These are phyloP conservation scores for Phragmites australis DNA, from an alignment of 176 grass and related monocot species.

Conservation along the genomic window DNA sequence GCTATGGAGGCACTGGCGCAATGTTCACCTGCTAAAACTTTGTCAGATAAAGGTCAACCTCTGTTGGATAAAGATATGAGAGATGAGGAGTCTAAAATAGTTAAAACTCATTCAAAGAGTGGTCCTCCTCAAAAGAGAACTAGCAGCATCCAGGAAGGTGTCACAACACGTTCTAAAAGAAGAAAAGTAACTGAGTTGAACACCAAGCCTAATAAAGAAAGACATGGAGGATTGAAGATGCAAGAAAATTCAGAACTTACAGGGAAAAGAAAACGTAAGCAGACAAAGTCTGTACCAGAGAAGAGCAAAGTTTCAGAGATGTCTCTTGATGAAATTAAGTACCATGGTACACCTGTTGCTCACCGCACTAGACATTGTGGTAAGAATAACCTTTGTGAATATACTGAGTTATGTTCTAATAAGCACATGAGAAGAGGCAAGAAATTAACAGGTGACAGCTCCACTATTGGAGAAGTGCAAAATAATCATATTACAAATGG, in stretches of 20 bases:
- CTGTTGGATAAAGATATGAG: slow-evolving; percentile 19
- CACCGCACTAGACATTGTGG: slow-evolving; percentile 44
- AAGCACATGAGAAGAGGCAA: slow-evolving; percentile 33
- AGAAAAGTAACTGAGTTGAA: slow-evolving; percentile 34
- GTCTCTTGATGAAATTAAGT: slow-evolving; percentile 40
- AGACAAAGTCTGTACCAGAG: slow-evolving; percentile 40
- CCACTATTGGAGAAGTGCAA: slow-evolving; percentile 29
- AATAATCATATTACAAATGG: slow-evolving; percentile 26
- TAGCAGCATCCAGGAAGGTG: slow-evolving; percentile 32
- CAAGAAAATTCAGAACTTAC: slow-evolving; percentile 37
- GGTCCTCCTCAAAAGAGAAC: slow-evolving; percentile 35
- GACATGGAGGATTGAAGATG: not conserved
- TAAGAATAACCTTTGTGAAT: slow-evolving; percentile 32
- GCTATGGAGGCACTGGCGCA: slow-evolving; percentile 68
- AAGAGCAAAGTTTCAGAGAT: slow-evolving; percentile 40
- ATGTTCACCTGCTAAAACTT: slow-evolving; percentile 51
- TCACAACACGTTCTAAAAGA: slow-evolving; percentile 47
- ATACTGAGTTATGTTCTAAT: slow-evolving; percentile 42
- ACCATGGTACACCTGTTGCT: slow-evolving; percentile 44
- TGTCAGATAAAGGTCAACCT: slow-evolving; percentile 38
- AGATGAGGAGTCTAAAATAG: slow-evolving; percentile 9
- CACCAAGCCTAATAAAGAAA: slow-evolving; percentile 24
- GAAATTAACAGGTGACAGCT: slow-evolving; percentile 6
- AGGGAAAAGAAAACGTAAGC: slow-evolving; percentile 40
- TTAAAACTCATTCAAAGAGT: slow-evolving; percentile 33